phyloP scores from a whole-genome alignment of 2,329 filamentous ascomycete species.

The Colletotrichum sansevieriae region DNA sequence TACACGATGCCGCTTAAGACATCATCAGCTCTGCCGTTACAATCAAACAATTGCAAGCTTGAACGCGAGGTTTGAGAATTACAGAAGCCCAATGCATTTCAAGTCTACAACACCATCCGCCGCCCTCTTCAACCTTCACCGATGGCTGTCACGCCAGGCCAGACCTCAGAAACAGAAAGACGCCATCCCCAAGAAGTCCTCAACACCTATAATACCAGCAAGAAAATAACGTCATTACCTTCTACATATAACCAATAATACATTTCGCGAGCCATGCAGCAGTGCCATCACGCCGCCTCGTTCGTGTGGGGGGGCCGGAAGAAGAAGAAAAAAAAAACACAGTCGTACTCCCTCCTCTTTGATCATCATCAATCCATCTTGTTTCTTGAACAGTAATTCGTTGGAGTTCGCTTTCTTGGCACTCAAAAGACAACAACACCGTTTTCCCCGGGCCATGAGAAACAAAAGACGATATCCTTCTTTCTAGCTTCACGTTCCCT shows the following conservation, averaged over 20 bases:
- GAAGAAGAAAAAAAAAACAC: neutral
- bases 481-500: neutral
- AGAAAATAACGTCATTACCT: conserved; percentile 14
- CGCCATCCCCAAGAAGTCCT: neutral
- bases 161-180: neutral
- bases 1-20: neutral
- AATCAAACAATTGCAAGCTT: too few relatives aligned
- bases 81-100: neutral
- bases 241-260: conserved; percentile 38
- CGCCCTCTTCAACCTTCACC: too few relatives aligned
- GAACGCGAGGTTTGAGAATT: neutral
- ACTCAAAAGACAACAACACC: conserved; percentile 3
- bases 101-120: neutral
- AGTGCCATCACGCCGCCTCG: conserved; percentile 26
- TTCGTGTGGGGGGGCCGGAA: neutral
- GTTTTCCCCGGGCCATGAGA: neutral
- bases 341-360: conserved; percentile 16
- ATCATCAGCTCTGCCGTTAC: too few relatives aligned
- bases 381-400: conserved; percentile 3
- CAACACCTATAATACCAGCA: conserved; percentile 11
- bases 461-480: neutral
- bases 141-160: too few relatives aligned
- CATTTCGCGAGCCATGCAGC: conserved; percentile 32
- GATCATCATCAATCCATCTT: conserved; percentile 26
- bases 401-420: neutral